These are phyloP conservation scores for Scenedesmus sp. DNA, from an alignment of 163 green algal genomes.

Conservation along the genomic window DNA sequence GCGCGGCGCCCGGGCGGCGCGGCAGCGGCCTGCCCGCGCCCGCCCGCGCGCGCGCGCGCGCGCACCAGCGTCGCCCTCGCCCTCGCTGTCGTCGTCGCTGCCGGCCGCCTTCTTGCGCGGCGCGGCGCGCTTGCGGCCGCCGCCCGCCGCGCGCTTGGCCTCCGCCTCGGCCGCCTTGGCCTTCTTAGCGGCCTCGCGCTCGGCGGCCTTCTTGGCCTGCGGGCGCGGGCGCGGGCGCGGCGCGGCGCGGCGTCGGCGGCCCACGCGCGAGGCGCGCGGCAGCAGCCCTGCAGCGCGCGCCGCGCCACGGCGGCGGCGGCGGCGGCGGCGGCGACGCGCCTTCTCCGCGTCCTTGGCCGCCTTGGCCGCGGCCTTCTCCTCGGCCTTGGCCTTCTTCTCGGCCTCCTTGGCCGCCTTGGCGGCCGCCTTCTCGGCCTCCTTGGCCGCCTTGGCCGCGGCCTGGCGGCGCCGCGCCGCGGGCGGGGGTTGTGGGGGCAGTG, in stretches of 20 bases:
- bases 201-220: background rate
- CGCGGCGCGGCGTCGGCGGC: background rate
- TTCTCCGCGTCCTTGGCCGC: background rate
- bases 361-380: background rate
- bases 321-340: background rate
- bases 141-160: too few relatives aligned
- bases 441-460: slow-evolving; percentile 15
- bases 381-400: slow-evolving; percentile 17
- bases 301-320: background rate
- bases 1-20: too few relatives aligned
- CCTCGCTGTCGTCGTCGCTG: background rate
- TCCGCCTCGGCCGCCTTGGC: background rate
- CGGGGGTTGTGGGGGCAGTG: too few relatives aligned
- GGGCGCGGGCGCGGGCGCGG: background rate
- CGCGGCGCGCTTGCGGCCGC: background rate
- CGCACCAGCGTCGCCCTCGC: too few relatives aligned
- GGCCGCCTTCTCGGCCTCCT: slow-evolving; percentile 12
- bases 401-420: background rate
- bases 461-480: too few relatives aligned
- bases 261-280: background rate
- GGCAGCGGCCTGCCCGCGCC: too few relatives aligned
- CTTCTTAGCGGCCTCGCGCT: background rate
- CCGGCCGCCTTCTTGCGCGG: background rate
- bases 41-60: too few relatives aligned
- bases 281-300: background rate